These are phyloP conservation scores for Nymphaea colorata DNA, from an alignment of 164 flowering plant species.

Conservation along the genomic window DNA sequence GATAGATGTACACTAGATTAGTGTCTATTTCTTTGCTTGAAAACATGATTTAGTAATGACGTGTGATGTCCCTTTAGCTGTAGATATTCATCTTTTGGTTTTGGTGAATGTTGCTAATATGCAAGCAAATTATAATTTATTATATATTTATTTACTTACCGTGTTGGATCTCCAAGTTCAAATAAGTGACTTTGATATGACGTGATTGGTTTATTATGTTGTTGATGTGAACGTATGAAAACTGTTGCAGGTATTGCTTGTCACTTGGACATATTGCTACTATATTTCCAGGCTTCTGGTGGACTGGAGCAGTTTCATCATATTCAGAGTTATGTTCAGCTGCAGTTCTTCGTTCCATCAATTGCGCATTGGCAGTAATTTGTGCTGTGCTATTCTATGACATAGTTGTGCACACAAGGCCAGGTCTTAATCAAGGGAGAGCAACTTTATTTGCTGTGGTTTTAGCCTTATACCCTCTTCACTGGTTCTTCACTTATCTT, in stretches of 20 bases:
- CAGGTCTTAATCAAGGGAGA: slow-evolving; percentile 41
- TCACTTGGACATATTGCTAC: slow-evolving; percentile 82
- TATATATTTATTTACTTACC: background rate
- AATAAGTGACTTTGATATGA: background rate
- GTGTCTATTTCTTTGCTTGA: background rate
- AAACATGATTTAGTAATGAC: background rate
- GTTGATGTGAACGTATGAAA: slow-evolving; percentile 16
- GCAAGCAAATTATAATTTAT: too few relatives aligned
- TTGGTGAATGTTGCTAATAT: background rate
- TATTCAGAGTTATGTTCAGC: slow-evolving; percentile 51
- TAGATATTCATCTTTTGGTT: background rate
- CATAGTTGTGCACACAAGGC: slow-evolving; percentile 46
- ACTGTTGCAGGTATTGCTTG: slow-evolving; percentile 83
- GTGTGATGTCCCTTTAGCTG: background rate
- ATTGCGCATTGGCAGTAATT: slow-evolving; percentile 54
- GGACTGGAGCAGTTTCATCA: slow-evolving; percentile 20
- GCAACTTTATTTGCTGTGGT: slow-evolving; percentile 53
- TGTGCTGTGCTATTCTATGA: slow-evolving; percentile 66
- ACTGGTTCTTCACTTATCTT: slow-evolving; percentile 91
- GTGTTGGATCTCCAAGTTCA: background rate
- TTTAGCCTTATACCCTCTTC: slow-evolving; percentile 68
- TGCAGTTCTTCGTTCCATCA: slow-evolving; percentile 59
- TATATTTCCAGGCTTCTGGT: slow-evolving; percentile 62
- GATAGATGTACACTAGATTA: too few relatives aligned
- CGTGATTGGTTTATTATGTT: background rate